phyloP scores from a whole-genome alignment of 352 stramenopile species.

The Globisporangium perplexum region DNA sequence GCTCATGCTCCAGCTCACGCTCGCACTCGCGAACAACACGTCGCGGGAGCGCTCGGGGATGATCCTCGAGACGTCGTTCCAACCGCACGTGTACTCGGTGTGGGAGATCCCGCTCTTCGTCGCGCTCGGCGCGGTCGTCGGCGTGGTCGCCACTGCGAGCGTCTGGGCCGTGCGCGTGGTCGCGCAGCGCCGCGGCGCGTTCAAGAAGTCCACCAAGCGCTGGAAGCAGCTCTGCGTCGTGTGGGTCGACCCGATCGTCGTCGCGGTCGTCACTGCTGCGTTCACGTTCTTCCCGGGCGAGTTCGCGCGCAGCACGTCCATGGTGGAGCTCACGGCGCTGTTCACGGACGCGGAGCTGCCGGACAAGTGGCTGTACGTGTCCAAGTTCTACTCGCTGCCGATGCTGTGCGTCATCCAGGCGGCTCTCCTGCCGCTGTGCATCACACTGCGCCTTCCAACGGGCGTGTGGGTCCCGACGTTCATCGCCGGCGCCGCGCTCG shows the following conservation, averaged over 20 bases:
- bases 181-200: conserved; percentile 28
- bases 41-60: conserved; percentile 38
- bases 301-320: conserved; percentile 48
- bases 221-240: conserved; percentile 49
- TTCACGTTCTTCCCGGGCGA: conserved; percentile 69
- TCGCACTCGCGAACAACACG: conserved; percentile 53
- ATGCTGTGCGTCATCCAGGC: conserved; percentile 45
- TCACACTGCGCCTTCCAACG: conserved; percentile 74
- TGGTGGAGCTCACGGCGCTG: conserved; percentile 54
- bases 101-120: conserved; percentile 74
- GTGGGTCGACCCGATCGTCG: conserved; percentile 61
- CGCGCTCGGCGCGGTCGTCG: conserved; percentile 52
- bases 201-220: conserved; percentile 30
- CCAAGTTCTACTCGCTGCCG: conserved; percentile 63
- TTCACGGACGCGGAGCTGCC: conserved; percentile 52
- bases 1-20: conserved; percentile 68
- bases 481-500: conserved; percentile 75
- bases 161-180: conserved; percentile 56
- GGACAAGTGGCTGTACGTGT: conserved; percentile 37
- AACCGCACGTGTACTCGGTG: conserved; percentile 44
- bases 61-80: conserved; percentile 48
- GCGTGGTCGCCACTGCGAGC: conserved; percentile 45
- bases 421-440: conserved; percentile 71
- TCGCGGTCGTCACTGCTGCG: conserved; percentile 55
- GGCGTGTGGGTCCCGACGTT: conserved; percentile 85